Evolutionary conservation across 2,329 filamentous ascomycete species (phyloP), one percentile per base, ranked within the genome.

Genomic region (Cladosporium velox): DNA sequence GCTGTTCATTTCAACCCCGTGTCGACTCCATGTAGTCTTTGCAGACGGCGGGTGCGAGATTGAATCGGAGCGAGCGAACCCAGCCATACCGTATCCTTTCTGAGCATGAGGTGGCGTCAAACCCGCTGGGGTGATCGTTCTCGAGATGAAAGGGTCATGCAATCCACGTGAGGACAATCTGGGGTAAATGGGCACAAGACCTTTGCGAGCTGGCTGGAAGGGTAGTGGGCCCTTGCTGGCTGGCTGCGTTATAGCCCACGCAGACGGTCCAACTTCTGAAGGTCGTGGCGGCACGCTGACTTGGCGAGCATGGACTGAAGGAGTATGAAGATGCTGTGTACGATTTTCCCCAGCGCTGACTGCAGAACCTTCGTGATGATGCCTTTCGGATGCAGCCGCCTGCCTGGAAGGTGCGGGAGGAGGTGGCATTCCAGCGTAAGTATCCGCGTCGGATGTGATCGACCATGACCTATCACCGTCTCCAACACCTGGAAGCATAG

Each of bases 201-300:
- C 24, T 41, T 60, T 65, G 44, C 63, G 63, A 38, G 63, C 63
- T 26, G 63, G 63, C 55, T 59, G 41, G 55, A 65, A 65, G 21
- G 63, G 63, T 47, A 65, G 30, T 12, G 54, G 47, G 2, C 63
- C 63, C 38, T 65, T 65, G 44, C 49, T 60, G 15, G 35, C n/a
- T 59, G 63, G 63, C 32, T 65, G 63, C 4, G 63, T 65, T 12
- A 28, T 32, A n/a, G 32, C 34, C 63, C 63, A 65, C 24, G 63
- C 63, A 28, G 55, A 59, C 1, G 63, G 57, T n/a, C 63, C 63
- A 34, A 65, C 63, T 32, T 59, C 32, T 15, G 41, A 15, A 30
- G 55, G 55, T 10, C 24, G n/a, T 18, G 55, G 63, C 24, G 63
- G 63, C n/a, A 35, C 38, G 8, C 28, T 26, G 32, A n/a, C 3